Evolutionary conservation across 345 rosid genomes (phyloP).

Genomic region (Passiflora organensis): DNA sequence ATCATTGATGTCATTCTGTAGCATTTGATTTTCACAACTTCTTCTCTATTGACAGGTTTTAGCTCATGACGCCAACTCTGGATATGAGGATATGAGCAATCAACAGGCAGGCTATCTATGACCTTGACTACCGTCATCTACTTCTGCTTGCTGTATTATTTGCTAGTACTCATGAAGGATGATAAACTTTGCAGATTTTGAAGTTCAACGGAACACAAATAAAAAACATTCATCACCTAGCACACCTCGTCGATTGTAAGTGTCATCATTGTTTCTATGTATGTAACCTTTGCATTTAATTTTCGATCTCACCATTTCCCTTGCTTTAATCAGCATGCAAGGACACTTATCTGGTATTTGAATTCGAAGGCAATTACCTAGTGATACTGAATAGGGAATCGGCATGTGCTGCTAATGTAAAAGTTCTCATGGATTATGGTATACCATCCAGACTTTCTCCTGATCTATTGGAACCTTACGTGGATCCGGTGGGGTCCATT

Average conservation of each 20-base stretch:
- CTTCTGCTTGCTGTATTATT: conserved; percentile 5
- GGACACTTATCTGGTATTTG: conserved; percentile 66
- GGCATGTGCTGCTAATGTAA: conserved; percentile 48
- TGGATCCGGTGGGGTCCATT: conserved; percentile 44
- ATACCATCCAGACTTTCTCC: conserved; percentile 83
- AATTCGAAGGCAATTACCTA: conserved; percentile 86
- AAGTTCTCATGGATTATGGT: conserved; percentile 79
- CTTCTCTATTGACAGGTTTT: conserved; percentile 45
- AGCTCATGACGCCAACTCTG: conserved; percentile 86
- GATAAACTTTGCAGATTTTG: conserved; percentile 50
- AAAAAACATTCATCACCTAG: conserved; percentile 81
- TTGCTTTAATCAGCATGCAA: conserved; percentile 50
- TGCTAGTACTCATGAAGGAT: not conserved
- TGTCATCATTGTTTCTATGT: not conserved
- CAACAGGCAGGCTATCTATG: conserved; percentile 54
- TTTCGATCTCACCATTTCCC: conserved; percentile 6
- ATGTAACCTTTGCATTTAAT: not conserved
- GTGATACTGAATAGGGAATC: conserved; percentile 83
- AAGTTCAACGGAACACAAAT: conserved; percentile 69
- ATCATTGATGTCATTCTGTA: not conserved
- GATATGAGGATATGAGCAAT: conserved; percentile 94
- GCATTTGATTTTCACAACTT: not conserved
- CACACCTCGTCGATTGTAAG: conserved; percentile 82
- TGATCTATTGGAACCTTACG: conserved; percentile 66
- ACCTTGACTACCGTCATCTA: not conserved